Base-by-base conservation (phyloP, 1,284 basidiomycete genomes). In the Trichosporon coremiiforme region DNA sequence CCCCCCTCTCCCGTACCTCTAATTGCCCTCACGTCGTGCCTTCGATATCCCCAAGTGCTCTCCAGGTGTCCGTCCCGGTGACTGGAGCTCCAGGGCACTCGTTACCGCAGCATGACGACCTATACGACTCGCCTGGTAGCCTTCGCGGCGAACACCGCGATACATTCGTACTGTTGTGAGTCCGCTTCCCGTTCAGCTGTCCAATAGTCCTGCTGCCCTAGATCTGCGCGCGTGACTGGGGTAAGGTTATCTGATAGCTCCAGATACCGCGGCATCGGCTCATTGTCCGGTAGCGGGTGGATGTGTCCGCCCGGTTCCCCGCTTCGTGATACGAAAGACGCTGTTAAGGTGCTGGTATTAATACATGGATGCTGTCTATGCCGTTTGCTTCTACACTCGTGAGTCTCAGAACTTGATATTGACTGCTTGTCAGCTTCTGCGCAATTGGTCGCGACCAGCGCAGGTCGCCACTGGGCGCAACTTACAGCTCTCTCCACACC, bases 401-500 rank as follows among this genome's bases (percentile, higher is more conserved):
- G 17, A 41, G 31, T 20, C 38, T 57, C 65, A 69, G 65, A 69
- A 69, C 55, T 66, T 62, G 65, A 69, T 69, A 65, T 69, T 69
- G 65, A 69, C 68, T 69, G 55, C 25, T 8, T 12, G 67, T 68
- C 47, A 68, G 67, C 31, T 41, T 15, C 4, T 8, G 9, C 6
- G 9, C 33, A 6, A 8, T 35, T 10, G 33, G 7, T 35, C 6
- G 33, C 33, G 7, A 35, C 33, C 33, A 35, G 33, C 33, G 33
- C 33, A 10, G 33, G 33, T 10, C 33, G 33, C 33, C 33, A 35
- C 2, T 29, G 2, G 17, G 15, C 4, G 65, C 6, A 8, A 68
- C 67, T 68, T 20, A 68, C 67, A 81, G 66, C 78, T 80, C 71
- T 81, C 80, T 12, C 81, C 81, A 71, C 81, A 82, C n/a, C 81